Evolutionary conservation across 179 eudicot genomes (phyloP).

Genomic region (Gypsophila paniculata): DNA sequence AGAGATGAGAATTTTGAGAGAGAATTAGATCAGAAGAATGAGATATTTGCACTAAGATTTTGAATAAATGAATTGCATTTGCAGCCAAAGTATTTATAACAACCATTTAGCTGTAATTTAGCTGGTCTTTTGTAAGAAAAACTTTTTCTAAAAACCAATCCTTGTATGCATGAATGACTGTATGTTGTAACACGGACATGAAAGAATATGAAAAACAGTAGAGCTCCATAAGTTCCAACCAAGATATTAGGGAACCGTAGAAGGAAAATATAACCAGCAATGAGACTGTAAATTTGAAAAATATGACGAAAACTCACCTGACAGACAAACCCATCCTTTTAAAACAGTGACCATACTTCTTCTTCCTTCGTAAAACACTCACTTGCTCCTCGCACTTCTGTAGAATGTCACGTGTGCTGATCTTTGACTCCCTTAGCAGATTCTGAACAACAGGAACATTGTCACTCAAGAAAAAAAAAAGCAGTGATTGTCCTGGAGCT

Average conservation of each 20-base stretch:
- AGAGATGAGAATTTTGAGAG: too few relatives aligned
- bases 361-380: slow-evolving; percentile 50
- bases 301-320: slow-evolving; percentile 43
- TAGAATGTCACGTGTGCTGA: slow-evolving; percentile 48
- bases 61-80: too few relatives aligned
- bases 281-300: neutral
- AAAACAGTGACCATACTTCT: slow-evolving; percentile 57
- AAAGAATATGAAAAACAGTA: neutral
- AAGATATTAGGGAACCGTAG: neutral
- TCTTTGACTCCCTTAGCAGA: slow-evolving; percentile 44
- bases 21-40: too few relatives aligned
- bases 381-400: slow-evolving; percentile 65
- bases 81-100: too few relatives aligned
- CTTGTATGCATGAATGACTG: too few relatives aligned
- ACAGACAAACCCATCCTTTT: slow-evolving; percentile 55
- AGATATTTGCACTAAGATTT: too few relatives aligned
- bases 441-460: slow-evolving; percentile 30
- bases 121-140: too few relatives aligned
- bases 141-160: too few relatives aligned
- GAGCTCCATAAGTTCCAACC: neutral
- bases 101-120: too few relatives aligned
- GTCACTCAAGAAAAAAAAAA: slow-evolving; percentile 8
- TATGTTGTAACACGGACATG: neutral
- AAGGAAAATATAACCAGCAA: slow-evolving; percentile 8
- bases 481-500: neutral